These are phyloP conservation scores for Aechmea fasciata DNA, from an alignment of 176 grass and related monocot species.

Conservation along the genomic window DNA sequence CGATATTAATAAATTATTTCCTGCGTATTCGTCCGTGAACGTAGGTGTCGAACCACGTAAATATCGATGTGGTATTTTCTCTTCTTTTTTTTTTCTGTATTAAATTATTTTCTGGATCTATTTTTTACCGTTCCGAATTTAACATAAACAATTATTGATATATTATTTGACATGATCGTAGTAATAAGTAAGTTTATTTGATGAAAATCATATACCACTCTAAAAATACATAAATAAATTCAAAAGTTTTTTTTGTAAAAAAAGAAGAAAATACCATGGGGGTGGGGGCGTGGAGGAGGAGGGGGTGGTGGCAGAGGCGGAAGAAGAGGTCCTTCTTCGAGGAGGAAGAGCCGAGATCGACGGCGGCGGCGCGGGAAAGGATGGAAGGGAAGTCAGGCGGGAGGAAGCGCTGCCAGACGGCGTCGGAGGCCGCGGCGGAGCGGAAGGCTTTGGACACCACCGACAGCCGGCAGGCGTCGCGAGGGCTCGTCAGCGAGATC, in stretches of 20 bases:
- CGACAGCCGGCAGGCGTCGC: conserved; percentile 44
- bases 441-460: conserved; percentile 46
- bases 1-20: too few species aligned
- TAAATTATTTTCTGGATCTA: too few species aligned
- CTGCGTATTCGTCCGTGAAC: too few species aligned
- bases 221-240: too few species aligned
- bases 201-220: too few species aligned
- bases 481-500: conserved; percentile 60
- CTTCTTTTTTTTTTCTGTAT: too few species aligned
- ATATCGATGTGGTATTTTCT: too few species aligned
- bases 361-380: conserved; percentile 33
- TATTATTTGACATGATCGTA: too few species aligned
- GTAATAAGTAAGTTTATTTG: too few species aligned
- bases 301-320: conserved; percentile 36
- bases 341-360: neutral
- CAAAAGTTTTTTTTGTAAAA: neutral
- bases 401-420: conserved; percentile 58
- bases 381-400: conserved; percentile 42
- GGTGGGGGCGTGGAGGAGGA: conserved; percentile 61
- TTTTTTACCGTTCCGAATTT: too few species aligned
- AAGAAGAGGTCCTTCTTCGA: conserved; percentile 74
- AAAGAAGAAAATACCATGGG: conserved; percentile 28
- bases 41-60: too few species aligned
- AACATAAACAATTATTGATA: too few species aligned
- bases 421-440: conserved; percentile 49